phyloP scores from a whole-genome alignment of 2,329 filamentous ascomycete genomes.

The Calonectria hawksworthii region DNA sequence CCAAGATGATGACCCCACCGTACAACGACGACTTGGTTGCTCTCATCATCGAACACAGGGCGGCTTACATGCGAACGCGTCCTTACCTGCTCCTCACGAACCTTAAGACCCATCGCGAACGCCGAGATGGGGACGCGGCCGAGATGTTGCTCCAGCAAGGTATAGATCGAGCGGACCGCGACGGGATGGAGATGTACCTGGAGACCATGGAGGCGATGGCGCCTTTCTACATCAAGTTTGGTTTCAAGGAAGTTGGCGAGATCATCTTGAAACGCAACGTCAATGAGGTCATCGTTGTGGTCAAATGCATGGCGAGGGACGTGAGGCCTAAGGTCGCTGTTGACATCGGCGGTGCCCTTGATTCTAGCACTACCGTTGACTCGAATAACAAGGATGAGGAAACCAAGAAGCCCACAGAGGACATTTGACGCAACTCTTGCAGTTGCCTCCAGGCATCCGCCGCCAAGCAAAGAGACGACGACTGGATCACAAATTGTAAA shows the following conservation, averaged over 20 bases:
- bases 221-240: not conserved
- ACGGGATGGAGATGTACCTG: not conserved
- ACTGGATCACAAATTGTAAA: not conserved
- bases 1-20: not conserved
- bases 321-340: not conserved
- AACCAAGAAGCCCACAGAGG: not conserved
- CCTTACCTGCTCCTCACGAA: conserved; percentile 4
- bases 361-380: not conserved
- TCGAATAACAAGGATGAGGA: not conserved
- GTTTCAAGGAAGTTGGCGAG: not conserved
- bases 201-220: not conserved
- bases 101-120: conserved; percentile 7
- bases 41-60: not conserved
- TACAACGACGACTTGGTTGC: not conserved
- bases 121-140: not conserved
- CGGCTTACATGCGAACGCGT: not conserved
- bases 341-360: not conserved
- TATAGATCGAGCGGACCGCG: not conserved
- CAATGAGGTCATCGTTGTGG: not conserved
- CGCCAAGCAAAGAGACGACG: not conserved
- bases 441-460: not conserved
- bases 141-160: not conserved
- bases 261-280: not conserved
- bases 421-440: not conserved
- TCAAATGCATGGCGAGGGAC: not conserved